Evolutionary conservation across 225 moss, liverwort and hornwort genomes (phyloP), one percentile per base, ranked within the genome.

Genomic region (Anthoceros angustus): DNA sequence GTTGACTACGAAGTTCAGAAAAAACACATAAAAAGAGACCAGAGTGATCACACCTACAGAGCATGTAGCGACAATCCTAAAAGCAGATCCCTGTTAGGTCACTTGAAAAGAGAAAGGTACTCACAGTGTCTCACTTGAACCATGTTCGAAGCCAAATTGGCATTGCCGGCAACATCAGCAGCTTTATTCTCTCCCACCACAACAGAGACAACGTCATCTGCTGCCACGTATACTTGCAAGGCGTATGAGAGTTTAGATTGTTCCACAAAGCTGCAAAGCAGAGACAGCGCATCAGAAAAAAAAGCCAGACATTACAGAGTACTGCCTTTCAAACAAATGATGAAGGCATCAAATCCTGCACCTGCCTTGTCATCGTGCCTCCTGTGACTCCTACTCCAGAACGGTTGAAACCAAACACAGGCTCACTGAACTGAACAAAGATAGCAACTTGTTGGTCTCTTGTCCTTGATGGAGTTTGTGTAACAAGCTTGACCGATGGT

Each of bases 221-320:
- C 80, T 18, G 40, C 48, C 25, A 81, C 64, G 39, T 40, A 69
- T 25, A 95, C 79, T 63, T 88, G 88, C 61, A 88, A 61, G 63
- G 85, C 83, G 21, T 95, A 95, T 9, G 91, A 88, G n/a, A 84
- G 85, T 72, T 87, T 86, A 0, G 95, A 78, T 25, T 91, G 49
- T 77, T 88, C 90, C 21, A 63, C 63, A 64, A 95, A 90, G 67
- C 94, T 95, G 81, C 77, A 75, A 62, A 45, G 64, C 25, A 39
- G 42, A 39, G 15, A 60, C 25, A 11, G 25, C 21, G 7, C 11
- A 39, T 10, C 41, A 45, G 42, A 18, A 62, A 49, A 40, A 10
- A 15, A 2, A 24, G 6, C 5, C 25, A 60, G 11, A 43, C 48
- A 68, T 10, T 40, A 50, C 38, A 64, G 0, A 64, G 7, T 25